A percentile compares a stretch with the other conserved stretches of the same genome.
Conservation (phyloP, 495 filamentous ascomycete genomes). For the Penicillium coprophilum region DNA sequence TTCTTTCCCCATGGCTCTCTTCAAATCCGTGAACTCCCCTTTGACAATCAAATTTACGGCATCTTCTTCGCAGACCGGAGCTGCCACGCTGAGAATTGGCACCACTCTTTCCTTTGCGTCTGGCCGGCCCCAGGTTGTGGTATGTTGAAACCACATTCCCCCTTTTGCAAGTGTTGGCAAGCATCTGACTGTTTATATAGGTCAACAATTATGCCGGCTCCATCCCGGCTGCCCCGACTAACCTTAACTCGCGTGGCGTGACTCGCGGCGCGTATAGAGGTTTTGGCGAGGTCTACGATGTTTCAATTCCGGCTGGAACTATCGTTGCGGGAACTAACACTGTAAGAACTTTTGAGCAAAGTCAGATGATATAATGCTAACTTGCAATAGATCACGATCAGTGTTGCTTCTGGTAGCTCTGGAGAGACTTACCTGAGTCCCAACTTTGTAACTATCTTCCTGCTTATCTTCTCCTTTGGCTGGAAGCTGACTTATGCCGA, state of each 20-base stretch:
- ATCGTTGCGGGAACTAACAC: constrained; percentile 60
- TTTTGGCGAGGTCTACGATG: constrained; percentile 59
- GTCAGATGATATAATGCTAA: neutral
- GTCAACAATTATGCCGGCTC: constrained; percentile 52
- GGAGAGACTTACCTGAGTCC: constrained; percentile 55
- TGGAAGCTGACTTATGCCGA: neutral
- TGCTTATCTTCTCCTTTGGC: neutral
- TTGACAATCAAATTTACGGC: constrained; percentile 63
- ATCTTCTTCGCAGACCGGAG: constrained; percentile 46
- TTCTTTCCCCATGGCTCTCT: constrained; percentile 65
- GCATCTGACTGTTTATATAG: constrained; percentile 4
- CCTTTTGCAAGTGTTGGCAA: neutral
- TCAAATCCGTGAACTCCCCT: constrained; percentile 61
- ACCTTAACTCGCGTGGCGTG: constrained; percentile 63
- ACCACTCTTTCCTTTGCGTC: constrained; percentile 64
- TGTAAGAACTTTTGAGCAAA: constrained; percentile 14
- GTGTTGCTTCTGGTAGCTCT: constrained; percentile 56
- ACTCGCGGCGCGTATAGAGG: constrained; percentile 65
- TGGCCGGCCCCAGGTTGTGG: constrained; percentile 33
- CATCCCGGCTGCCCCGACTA: constrained; percentile 55
- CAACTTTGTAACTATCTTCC: constrained; percentile 55
- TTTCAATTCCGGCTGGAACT: constrained; percentile 53
- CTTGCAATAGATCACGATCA: constrained; percentile 50
- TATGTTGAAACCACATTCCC: constrained; percentile 1
- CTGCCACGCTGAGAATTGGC: constrained; percentile 60